Conservation (phyloP, 345 rosid species). For the Viola odorata region DNA sequence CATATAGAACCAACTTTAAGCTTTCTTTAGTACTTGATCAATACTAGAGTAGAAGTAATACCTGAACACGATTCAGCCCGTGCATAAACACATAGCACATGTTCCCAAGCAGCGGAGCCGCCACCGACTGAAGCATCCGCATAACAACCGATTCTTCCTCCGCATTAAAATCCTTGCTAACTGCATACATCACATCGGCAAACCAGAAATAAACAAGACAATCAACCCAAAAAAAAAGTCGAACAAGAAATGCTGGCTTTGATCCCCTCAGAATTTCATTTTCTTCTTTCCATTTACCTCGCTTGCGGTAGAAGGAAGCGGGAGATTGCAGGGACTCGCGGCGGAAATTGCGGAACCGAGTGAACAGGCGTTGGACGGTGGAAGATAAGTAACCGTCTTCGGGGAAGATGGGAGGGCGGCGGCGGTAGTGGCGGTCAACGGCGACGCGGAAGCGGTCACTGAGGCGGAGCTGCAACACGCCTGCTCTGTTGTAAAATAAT, state of each 20-base stretch:
- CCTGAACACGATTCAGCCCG: constrained; percentile 93
- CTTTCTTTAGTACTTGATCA: too few relatives aligned
- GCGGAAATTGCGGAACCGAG: constrained; percentile 68
- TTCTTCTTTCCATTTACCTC: constrained; percentile 36
- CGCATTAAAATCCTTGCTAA: constrained; percentile 52
- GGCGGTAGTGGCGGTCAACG: constrained; percentile 49
- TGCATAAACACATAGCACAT: constrained; percentile 96
- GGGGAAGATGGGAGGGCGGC: constrained; percentile 35
- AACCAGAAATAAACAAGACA: too few relatives aligned
- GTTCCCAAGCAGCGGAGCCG: constrained; percentile 85
- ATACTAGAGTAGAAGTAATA: constrained; percentile 6
- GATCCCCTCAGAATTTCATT: too few relatives aligned
- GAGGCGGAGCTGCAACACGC: constrained; percentile 59
- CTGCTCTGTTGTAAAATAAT: too few relatives aligned
- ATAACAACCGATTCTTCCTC: constrained; percentile 69
- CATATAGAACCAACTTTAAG: not conserved
- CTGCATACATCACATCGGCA: constrained; percentile 28
- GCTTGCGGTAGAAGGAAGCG: constrained; percentile 60
- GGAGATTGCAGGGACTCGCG: constrained; percentile 73
- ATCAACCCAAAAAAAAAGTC: too few relatives aligned
- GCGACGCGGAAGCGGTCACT: constrained; percentile 74
- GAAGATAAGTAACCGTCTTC: constrained; percentile 59
- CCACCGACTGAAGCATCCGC: constrained; percentile 73
- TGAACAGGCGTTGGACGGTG: constrained; percentile 50
- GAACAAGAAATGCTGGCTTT: too few relatives aligned